These are phyloP conservation scores for Venturia pyrina DNA, from an alignment of 2,329 filamentous ascomycete species.

Conservation along the genomic window DNA sequence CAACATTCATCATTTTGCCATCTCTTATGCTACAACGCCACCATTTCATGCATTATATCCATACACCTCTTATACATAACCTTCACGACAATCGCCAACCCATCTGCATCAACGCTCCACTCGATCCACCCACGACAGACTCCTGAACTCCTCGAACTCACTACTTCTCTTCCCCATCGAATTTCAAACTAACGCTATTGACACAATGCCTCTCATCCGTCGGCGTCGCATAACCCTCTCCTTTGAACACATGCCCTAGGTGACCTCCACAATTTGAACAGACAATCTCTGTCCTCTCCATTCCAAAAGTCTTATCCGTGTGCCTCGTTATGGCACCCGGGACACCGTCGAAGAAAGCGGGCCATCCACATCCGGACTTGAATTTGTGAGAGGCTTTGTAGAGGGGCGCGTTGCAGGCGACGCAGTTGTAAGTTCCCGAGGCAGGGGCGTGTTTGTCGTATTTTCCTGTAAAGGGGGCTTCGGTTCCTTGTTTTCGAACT, in stretches of 20 bases:
- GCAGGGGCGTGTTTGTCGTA: slow-evolving; percentile 79
- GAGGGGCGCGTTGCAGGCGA: slow-evolving; percentile 74
- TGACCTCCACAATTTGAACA: slow-evolving; percentile 92
- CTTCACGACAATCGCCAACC: neutral
- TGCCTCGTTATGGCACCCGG: slow-evolving; percentile 81
- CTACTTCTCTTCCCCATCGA: slow-evolving; percentile 45
- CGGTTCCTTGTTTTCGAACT: slow-evolving; percentile 85
- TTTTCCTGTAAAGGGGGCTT: slow-evolving; percentile 66
- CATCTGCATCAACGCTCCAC: neutral
- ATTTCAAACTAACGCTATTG: slow-evolving; percentile 84
- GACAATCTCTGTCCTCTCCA: slow-evolving; percentile 84
- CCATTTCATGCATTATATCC: neutral
- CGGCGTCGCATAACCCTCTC: slow-evolving; percentile 71
- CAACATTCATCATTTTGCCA: neutral
- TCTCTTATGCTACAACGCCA: too few relatives aligned
- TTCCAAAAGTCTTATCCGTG: slow-evolving; percentile 66
- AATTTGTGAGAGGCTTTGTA: slow-evolving; percentile 96
- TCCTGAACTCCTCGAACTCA: slow-evolving; percentile 12
- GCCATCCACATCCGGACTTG: slow-evolving; percentile 93
- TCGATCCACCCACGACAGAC: slow-evolving; percentile 14
- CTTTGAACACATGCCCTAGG: slow-evolving; percentile 84
- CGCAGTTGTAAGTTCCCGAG: slow-evolving; percentile 75
- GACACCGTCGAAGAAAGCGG: slow-evolving; percentile 92
- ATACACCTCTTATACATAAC: neutral
- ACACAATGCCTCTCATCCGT: slow-evolving; percentile 97